Evolutionary conservation across 306 rosid genomes (phyloP), one percentile per base, ranked within the genome.

Genomic region (Urtica urens): DNA sequence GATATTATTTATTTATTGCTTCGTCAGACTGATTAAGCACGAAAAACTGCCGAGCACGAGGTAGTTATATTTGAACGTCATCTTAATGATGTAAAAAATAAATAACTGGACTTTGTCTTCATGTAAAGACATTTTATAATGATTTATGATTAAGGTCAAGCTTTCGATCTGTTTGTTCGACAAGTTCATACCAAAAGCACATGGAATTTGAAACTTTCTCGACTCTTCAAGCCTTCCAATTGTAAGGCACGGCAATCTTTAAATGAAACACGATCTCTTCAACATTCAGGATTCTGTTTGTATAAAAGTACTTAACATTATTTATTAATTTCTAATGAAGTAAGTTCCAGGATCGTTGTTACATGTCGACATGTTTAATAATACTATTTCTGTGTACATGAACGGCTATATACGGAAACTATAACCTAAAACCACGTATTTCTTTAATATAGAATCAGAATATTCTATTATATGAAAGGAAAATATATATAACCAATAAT

Each of bases 81-180:
- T 48, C 34, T 23, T 2, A 27, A 37, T 16, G 21, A 16, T 12
- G 14, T 12, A 23, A 25, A 14, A 0, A 9, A 24, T 20, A 24
- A 12, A 28, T 19, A 10, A 28, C 7, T 15, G 6, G 53, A 48
- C 35, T 48, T 48, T 2, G 52, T n/a, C 52, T 47, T 47, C 52
- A 7, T 47, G 11, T 12, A 48, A 48, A 27, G 3, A 34, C 19
- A 15, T 24, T 16, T 48, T n/a, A 5, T 23, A 13, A 2, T 0
- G 3, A 23, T 4, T 2, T 13, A 12, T n/a, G 16, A 2, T 10
- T 46, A 11, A 2, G 13, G 15, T 5, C 19, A 24, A 25, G 33
- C n/a, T 22, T 28, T n/a, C 5, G 0, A 2, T 11, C 2, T 2
- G 17, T 46, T 6, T 18, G 19, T 47, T 47, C 23, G 20, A 15